phyloP scores from a whole-genome alignment of 2,329 filamentous ascomycete species.

The Arthrobotrys megalospora region DNA sequence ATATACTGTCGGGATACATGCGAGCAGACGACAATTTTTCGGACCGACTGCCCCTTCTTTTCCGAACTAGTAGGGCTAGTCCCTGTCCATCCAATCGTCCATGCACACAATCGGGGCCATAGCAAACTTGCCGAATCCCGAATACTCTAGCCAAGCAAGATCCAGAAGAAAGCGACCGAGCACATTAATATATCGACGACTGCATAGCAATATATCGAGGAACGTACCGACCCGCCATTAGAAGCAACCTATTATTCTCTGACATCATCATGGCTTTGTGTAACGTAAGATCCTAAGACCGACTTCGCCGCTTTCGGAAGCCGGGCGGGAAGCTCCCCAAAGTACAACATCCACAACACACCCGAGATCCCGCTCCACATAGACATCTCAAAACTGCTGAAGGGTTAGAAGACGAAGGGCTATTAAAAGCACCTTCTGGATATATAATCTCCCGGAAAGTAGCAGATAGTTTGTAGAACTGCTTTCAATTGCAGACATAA shows the following conservation, averaged over 20 bases:
- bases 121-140: slow-evolving; percentile 55
- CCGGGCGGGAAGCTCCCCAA: neutral
- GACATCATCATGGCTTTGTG: slow-evolving; percentile 11
- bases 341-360: slow-evolving; percentile 6
- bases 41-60: slow-evolving; percentile 47
- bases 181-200: slow-evolving; percentile 6
- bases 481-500: too few species aligned
- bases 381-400: too few species aligned
- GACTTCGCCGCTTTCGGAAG: slow-evolving; percentile 15
- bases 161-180: neutral
- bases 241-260: neutral
- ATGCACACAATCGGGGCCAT: slow-evolving; percentile 23
- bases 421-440: too few species aligned
- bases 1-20: slow-evolving; percentile 47
- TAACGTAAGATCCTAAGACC: slow-evolving; percentile 2
- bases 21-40: slow-evolving; percentile 60
- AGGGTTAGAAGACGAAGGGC: too few species aligned
- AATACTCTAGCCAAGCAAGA: neutral
- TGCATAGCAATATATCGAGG: neutral
- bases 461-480: too few species aligned
- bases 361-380: too few species aligned
- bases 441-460: too few species aligned
- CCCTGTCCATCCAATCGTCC: slow-evolving; percentile 31
- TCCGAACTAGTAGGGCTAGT: slow-evolving; percentile 20
- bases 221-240: slow-evolving; percentile 19